Evolutionary conservation across 768 basidiomycete species (phyloP), one percentile per base, ranked within the genome.

Genomic region (Lactarius sp.): DNA sequence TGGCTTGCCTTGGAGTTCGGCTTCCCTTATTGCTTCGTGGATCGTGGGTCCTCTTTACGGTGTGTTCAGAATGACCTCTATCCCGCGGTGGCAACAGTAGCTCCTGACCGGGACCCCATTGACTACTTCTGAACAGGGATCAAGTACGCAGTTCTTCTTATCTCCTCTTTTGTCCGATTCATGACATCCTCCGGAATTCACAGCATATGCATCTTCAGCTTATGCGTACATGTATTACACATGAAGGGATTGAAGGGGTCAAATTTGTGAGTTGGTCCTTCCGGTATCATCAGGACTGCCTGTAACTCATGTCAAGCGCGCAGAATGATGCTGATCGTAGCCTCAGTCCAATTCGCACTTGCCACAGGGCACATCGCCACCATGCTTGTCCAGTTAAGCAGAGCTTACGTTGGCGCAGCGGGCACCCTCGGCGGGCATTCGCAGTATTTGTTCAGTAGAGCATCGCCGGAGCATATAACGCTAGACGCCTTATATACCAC

Each of bases 311-410:
- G 18, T 20, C 37, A n/a, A 6, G 10, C 7, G 6, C 31, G 9
- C 44, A 65, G 64, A 36, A 16, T 47, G 31, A 49, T 65, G 61
- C n/a, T 65, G 16, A 34, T 51, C 9, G 59, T 61, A 12, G 47
- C 64, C 27, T 14, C n/a, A 16, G 10, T 44, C 1, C 64, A 65
- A 52, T 65, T 65, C 13, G 31, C 33, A 7, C 42, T 65, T 10
- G 8, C 61, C 1, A 65, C 64, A 7, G 64, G 61, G 16, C 64
- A 65, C 12, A 49, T 53, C 50, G 22, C 47, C 41, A 62, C 64
- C 0, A 3, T 63, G 27, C 37, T 63, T 27, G 55, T 65, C 33
- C 49, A 63, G 44, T 22, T 65, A 10, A 16, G 62, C 16, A 41
- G 51, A 33, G 64, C 16, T 14, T 62, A 57, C 36, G 33, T 60